A percentile compares a stretch with the other conserved stretches of the same genome.
These are phyloP conservation scores for Rhizoclosmatium globosum DNA, from an alignment of 192 early-diverging fungal genomes.

Conservation along the genomic window DNA sequence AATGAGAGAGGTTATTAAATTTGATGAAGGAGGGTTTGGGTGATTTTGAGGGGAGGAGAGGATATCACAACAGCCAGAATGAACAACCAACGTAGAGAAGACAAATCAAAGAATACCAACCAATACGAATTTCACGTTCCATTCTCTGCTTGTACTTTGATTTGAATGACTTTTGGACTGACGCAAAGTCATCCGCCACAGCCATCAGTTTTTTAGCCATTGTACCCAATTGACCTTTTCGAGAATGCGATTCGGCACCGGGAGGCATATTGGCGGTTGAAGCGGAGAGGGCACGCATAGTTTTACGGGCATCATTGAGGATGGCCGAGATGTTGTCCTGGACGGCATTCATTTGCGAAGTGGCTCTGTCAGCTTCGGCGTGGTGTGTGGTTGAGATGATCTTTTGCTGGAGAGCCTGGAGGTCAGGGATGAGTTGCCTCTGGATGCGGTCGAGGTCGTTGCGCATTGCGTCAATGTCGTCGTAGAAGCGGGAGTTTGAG, in stretches of 20 bases:
- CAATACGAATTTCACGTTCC: conserved; percentile 61
- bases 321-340: conserved; percentile 22
- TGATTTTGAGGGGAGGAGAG: too few species aligned
- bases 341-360: conserved; percentile 13
- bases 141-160: conserved; percentile 55
- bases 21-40: background rate
- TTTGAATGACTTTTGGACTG: conserved; percentile 48
- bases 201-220: conserved; percentile 53
- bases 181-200: conserved; percentile 52
- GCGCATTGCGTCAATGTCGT: conserved; percentile 35
- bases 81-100: too few species aligned
- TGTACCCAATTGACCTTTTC: conserved; percentile 48
- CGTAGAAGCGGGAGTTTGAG: conserved; percentile 33
- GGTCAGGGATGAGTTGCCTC: conserved; percentile 18
- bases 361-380: conserved; percentile 36
- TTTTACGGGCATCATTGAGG: conserved; percentile 27
- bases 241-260: conserved; percentile 35
- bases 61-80: too few species aligned
- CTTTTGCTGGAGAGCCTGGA: conserved; percentile 41
- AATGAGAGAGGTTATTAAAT: background rate
- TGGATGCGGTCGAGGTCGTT: conserved; percentile 38
- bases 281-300: conserved; percentile 32
- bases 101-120: conserved; percentile 25
- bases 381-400: conserved; percentile 38
- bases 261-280: conserved; percentile 38